These are phyloP conservation scores for Colletotrichum phormii DNA, from an alignment of 2,329 filamentous ascomycete species.

Conservation along the genomic window DNA sequence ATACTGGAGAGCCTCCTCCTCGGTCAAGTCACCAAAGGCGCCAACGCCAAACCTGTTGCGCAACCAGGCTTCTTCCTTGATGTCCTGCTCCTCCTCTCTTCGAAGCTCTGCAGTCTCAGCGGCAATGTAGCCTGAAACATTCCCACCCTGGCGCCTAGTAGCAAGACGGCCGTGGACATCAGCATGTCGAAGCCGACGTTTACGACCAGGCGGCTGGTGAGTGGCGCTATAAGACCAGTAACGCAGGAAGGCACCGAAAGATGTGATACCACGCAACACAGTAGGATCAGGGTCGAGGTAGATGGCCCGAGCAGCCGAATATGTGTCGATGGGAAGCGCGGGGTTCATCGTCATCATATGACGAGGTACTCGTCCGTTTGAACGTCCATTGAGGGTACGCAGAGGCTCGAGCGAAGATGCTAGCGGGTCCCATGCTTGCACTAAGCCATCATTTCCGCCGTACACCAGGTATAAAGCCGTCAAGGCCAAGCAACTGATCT, in stretches of 20 bases:
- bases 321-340: conserved; percentile 76
- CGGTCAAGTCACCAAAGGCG: conserved; percentile 70
- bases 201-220: conserved; percentile 79
- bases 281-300: conserved; percentile 90
- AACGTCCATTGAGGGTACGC: conserved; percentile 87
- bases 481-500: conserved; percentile 84
- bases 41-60: conserved; percentile 87
- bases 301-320: conserved; percentile 86
- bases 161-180: conserved; percentile 65
- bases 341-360: conserved; percentile 68
- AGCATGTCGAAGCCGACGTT: conserved; percentile 80
- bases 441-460: conserved; percentile 93
- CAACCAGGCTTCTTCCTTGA: conserved; percentile 76
- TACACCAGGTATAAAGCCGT: conserved; percentile 91
- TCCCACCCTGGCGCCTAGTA: conserved; percentile 70
- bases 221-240: conserved; percentile 96
- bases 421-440: conserved; percentile 97
- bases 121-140: conserved; percentile 84
- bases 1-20: conserved; percentile 74
- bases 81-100: conserved; percentile 74
- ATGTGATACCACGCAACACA: conserved; percentile 84
- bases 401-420: conserved; percentile 83
- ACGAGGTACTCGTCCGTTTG: conserved; percentile 84
- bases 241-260: conserved; percentile 86
- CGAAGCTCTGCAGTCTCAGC: conserved; percentile 87